Conservation (phyloP, 2,329 filamentous ascomycete species). For the Cercospora nicotianae region DNA sequence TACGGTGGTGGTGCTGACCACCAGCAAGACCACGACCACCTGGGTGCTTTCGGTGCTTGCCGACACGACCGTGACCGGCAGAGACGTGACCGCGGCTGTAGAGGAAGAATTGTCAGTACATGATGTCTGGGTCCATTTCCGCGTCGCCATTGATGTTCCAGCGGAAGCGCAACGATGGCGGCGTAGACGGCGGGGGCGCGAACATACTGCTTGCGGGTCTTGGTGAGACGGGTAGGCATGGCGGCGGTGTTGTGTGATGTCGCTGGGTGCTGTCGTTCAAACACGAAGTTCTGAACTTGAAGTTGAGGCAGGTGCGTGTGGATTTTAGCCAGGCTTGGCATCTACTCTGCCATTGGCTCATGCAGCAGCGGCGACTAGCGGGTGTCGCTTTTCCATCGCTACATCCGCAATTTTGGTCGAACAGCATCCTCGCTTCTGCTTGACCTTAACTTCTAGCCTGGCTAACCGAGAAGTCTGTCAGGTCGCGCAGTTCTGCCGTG, state of each 20-base stretch:
- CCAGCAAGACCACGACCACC: constrained; percentile 84
- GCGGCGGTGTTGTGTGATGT: constrained; percentile 23
- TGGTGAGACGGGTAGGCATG: constrained; percentile 73
- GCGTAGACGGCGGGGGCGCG: constrained; percentile 22
- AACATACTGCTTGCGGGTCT: constrained; percentile 76
- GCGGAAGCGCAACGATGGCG: neutral
- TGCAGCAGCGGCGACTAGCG: neutral
- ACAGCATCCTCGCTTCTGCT: constrained; percentile 14
- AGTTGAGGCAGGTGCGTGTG: constrained; percentile 8
- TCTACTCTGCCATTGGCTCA: neutral
- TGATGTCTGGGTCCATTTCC: neutral
- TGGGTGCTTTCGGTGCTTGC: constrained; percentile 93
- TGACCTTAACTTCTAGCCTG: constrained; percentile 7
- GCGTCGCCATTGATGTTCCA: neutral
- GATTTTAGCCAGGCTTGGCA: constrained; percentile 5
- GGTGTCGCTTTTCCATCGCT: constrained; percentile 6
- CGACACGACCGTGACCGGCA: constrained; percentile 96
- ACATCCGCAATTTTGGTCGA: neutral
- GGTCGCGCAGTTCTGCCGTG: constrained; percentile 11
- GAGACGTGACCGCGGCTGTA: constrained; percentile 91
- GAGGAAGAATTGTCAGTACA: constrained; percentile 6
- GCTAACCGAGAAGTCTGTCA: constrained; percentile 16
- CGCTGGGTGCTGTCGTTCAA: constrained; percentile 12
- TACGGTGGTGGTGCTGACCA: constrained; percentile 98
- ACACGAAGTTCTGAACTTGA: constrained; percentile 7